Evolutionary conservation across 352 stramenopile genomes (phyloP).

Genomic region (Pythium rhizo-oryzae): DNA sequence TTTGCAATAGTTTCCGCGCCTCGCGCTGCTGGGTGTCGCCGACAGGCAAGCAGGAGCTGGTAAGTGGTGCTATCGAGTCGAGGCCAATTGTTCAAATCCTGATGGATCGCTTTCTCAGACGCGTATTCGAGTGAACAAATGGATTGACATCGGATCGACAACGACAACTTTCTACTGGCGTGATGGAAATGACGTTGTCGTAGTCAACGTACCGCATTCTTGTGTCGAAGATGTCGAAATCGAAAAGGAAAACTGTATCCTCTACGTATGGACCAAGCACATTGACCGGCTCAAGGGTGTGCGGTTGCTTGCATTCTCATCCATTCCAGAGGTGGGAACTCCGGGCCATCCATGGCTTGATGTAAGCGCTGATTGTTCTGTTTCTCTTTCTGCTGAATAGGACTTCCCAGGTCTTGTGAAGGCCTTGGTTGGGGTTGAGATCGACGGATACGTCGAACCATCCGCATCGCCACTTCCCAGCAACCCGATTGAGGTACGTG

Average conservation of each 20-base stretch:
- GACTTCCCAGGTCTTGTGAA: slow-evolving; percentile 32
- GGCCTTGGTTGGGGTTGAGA: slow-evolving; percentile 27
- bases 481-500: slow-evolving; percentile 16
- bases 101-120: slow-evolving; percentile 22
- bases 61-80: slow-evolving; percentile 4
- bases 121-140: slow-evolving; percentile 47
- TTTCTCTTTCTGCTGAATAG: slow-evolving; percentile 2
- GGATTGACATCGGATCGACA: slow-evolving; percentile 52
- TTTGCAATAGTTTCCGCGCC: slow-evolving; percentile 30
- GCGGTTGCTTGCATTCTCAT: slow-evolving; percentile 30
- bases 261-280: slow-evolving; percentile 41
- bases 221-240: slow-evolving; percentile 49
- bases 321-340: slow-evolving; percentile 17
- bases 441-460: slow-evolving; percentile 26
- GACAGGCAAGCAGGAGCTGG: slow-evolving; percentile 27
- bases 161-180: slow-evolving; percentile 58
- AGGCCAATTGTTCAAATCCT: not conserved
- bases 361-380: not conserved
- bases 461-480: not conserved
- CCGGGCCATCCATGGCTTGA: not conserved
- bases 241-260: slow-evolving; percentile 30
- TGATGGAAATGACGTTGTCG: slow-evolving; percentile 37
- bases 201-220: slow-evolving; percentile 59
- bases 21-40: slow-evolving; percentile 35
- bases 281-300: slow-evolving; percentile 31